Evolutionary conservation across 176 grass and related monocot genomes (phyloP).

Genomic region (Hsuehochloa calcarea): DNA sequence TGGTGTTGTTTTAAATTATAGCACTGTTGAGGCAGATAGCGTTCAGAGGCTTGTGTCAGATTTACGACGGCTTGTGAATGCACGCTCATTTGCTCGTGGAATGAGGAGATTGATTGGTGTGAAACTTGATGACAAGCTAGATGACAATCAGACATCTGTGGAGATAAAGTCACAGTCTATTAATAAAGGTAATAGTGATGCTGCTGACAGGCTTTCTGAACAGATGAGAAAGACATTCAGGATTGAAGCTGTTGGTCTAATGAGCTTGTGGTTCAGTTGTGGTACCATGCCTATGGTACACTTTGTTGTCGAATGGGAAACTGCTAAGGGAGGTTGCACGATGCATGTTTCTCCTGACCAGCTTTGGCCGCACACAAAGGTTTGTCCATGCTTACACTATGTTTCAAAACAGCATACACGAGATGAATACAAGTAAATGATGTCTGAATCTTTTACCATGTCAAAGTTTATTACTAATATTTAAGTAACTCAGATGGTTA

Average conservation of each 20-base stretch:
- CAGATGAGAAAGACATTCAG: conserved; percentile 94
- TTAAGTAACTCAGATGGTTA: neutral
- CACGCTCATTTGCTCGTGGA: conserved; percentile 73
- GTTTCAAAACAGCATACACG: neutral
- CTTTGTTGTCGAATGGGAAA: conserved; percentile 99
- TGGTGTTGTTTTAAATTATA: conserved; percentile 78
- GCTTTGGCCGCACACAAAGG: conserved; percentile 99
- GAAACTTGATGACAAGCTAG: conserved; percentile 64
- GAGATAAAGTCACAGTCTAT: conserved; percentile 50
- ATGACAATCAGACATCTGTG: conserved; percentile 35
- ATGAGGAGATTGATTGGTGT: conserved; percentile 87
- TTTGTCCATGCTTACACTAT: conserved; percentile 28
- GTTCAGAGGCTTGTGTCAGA: conserved; percentile 80
- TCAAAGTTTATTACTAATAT: neutral
- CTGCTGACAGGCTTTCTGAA: conserved; percentile 70
- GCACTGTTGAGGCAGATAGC: conserved; percentile 79
- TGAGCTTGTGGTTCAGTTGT: conserved; percentile 98
- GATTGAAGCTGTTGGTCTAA: conserved; percentile 94
- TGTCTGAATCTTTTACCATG: neutral
- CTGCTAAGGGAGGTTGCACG: conserved; percentile 76
- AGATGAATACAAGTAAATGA: neutral
- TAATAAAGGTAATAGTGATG: conserved; percentile 57
- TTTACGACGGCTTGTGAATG: conserved; percentile 73
- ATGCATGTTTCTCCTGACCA: conserved; percentile 99
- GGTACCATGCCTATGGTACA: conserved; percentile 92